These are phyloP conservation scores for Cucurbita ficifolia DNA, from an alignment of 306 rosid genomes.

Conservation along the genomic window DNA sequence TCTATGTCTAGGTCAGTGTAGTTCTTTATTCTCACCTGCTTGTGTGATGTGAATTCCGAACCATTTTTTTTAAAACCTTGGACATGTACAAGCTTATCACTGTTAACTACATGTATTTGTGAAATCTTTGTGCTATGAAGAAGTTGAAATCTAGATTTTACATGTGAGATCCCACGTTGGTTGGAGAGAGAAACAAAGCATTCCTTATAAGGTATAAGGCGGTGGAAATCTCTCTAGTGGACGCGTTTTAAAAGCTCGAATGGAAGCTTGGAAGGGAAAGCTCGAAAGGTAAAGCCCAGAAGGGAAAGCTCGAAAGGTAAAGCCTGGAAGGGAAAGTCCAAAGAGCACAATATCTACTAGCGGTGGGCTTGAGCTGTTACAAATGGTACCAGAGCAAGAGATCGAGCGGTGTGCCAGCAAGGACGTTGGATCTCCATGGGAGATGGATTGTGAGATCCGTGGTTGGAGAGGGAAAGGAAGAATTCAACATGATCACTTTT, in stretches of 20 bases:
- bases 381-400: background rate
- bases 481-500: background rate
- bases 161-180: background rate
- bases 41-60: too few relatives aligned
- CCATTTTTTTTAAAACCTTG: background rate
- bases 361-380: background rate
- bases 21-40: too few relatives aligned
- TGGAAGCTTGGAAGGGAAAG: too few relatives aligned
- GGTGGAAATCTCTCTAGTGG: background rate
- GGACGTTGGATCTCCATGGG: too few relatives aligned
- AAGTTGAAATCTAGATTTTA: background rate
- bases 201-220: background rate
- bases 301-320: too few relatives aligned
- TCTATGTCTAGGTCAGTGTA: too few relatives aligned
- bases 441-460: too few relatives aligned
- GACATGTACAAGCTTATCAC: background rate
- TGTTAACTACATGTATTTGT: background rate
- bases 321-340: too few relatives aligned
- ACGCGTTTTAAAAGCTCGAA: background rate
- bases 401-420: too few relatives aligned
- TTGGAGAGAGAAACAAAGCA: background rate
- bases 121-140: background rate
- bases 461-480: too few relatives aligned
- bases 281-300: too few relatives aligned
- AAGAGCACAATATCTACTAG: too few relatives aligned